Base-by-base conservation (phyloP, 2,329 filamentous ascomycete genomes). In the Fusarium fracticaudum region DNA sequence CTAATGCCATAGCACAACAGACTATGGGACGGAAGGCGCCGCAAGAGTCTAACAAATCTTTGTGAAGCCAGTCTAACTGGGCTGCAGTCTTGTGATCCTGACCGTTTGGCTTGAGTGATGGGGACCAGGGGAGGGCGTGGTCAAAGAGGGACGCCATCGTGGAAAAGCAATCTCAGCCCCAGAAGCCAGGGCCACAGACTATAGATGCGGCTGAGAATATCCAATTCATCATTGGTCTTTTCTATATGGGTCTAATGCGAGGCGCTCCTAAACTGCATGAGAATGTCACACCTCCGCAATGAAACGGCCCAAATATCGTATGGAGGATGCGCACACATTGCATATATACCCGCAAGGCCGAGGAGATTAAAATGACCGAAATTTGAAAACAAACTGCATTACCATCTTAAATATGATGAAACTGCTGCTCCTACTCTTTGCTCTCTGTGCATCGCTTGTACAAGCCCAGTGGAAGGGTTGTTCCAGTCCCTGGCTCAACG, bases 401-500 rank as follows among this genome's bases (percentile, higher is more conserved):
- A 37, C 9, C 5, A 37, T 18, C 17, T 37, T 37, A 1, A 18
- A 37, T 37, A 37, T 37, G 35, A 18, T 6, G 31, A 37, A 12
- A 0, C 1, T 74, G 64, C 50, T 57, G 26, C 8, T 73, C 41
- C 35, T 29, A 6, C 18, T 48, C 3, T 12, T 66, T 2, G 15
- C 24, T 9, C 18, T 65, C 22, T 31, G 66, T 8, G 26, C 63
- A n/a, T 20, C 50, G 15, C 11, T 62, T 11, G 53, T 37, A 8
- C 64, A 60, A 22, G 64, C 68, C 5, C 43, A 63, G 26, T 69
- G 37, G 40, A 50, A 59, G n/a, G 50, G 47, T 6, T 75, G 73
- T 33, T 54, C 62, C 5, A 33, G 18, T 8, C 69, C 26, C 15
- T 75, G 73, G 62, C 29, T 41, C 20, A 51, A 35, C 6, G 29